Conservation (phyloP, 2,329 filamentous ascomycete species). For the Penicillium sp. region DNA sequence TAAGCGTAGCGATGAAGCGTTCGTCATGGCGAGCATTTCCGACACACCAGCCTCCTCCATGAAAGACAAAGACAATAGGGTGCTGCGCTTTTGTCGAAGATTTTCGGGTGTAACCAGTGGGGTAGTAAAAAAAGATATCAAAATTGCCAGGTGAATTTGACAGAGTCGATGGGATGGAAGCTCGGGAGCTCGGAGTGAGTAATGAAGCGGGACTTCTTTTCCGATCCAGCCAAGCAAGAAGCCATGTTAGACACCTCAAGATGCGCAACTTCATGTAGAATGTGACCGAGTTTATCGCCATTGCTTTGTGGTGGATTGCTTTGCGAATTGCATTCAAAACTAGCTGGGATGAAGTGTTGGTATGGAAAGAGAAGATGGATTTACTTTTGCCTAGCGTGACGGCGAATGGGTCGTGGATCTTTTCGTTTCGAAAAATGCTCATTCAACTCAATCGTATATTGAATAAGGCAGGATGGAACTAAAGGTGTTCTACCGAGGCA, state of each 20-base stretch:
- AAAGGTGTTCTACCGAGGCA: not conserved
- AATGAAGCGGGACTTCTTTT: not conserved
- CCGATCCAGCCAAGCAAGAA: not conserved
- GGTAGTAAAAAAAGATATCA: not conserved
- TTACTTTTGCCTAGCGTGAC: not conserved
- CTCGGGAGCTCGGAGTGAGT: not conserved
- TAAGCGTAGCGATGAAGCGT: not conserved
- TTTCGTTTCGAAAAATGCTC: not conserved
- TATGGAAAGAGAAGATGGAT: not conserved
- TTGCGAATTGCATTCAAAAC: not conserved
- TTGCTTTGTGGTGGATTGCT: not conserved
- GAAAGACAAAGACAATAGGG: not conserved
- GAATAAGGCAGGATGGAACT: not conserved
- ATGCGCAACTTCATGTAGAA: not conserved
- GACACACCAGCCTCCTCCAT: not conserved
- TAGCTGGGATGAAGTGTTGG: not conserved
- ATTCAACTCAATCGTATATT: not conserved
- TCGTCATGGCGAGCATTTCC: not conserved
- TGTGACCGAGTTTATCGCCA: not conserved
- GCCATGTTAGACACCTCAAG: not conserved
- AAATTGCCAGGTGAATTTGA: not conserved
- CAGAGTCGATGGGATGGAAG: not conserved
- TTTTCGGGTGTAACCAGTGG: not conserved
- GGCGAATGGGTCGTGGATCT: not conserved
- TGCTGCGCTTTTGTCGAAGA: not conserved